Evolutionary conservation across 2,329 filamentous ascomycete genomes (phyloP), one percentile per base, ranked within the genome.

Genomic region (Venturia carpophila): DNA sequence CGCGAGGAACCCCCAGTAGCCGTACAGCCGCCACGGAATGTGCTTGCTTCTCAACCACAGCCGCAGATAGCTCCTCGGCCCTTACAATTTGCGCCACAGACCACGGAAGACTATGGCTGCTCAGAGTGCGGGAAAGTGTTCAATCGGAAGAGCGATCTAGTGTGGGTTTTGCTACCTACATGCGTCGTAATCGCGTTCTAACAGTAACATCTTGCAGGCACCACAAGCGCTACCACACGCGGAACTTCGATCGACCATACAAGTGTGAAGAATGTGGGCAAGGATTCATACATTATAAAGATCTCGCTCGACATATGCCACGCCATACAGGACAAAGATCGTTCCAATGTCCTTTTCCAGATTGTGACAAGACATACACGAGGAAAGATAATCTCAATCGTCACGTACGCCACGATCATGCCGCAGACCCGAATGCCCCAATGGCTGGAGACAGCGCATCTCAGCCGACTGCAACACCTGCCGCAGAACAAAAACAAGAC

Each of bases 321-420:
- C 63, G 63, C 15, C 93, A 97, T 75, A 93, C 86, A 63, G 92
- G 93, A 69, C 90, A 93, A 70, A 86, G 92, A 0, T 87, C 91
- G 0, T 95, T 90, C 74, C 80, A 82, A 47, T 97, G 93, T 72
- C 79, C 82, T 1, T 83, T 88, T 68, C 77, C 82, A 7, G 86
- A 77, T 55, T 97, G 93, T 55, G 56, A 42, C 73, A 97, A 96
- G 78, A 84, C 87, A 52, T 97, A 96, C 73, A 84, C 91, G 17
- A 90, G 94, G 68, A 85, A 91, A 69, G 93, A 94, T 70, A 92
- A 97, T 76, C 81, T 97, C 21, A 87, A 88, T 67, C 88, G 92
- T 69, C 93, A 97, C 74, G 77, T 95, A 72, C 92, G 63, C 34
- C 63, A 64, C 52, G 63, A 64, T 60, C 63, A 64, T 34, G 63